Evolutionary conservation across 768 basidiomycete genomes (phyloP).

Genomic region (Rhodotorula sphaerocarpa): DNA sequence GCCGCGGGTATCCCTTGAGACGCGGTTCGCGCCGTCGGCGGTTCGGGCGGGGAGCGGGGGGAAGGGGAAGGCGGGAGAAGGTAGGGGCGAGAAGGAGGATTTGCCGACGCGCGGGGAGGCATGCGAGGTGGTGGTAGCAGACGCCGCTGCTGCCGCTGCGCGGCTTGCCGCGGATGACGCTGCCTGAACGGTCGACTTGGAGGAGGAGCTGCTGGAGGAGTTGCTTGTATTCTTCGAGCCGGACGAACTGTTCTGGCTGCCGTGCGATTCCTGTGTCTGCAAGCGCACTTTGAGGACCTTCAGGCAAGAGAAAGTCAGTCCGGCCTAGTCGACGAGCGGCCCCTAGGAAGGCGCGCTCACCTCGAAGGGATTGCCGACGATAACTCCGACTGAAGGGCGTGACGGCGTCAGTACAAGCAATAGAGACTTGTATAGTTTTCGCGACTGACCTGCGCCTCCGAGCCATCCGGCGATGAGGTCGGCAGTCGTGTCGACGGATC

Average conservation of each 20-base stretch:
- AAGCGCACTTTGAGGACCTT: slow-evolving; percentile 34
- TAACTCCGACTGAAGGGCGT: slow-evolving; percentile 23
- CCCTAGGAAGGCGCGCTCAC: background rate
- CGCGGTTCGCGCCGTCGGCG: background rate
- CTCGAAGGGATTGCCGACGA: slow-evolving; percentile 33
- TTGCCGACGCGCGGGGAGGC: slow-evolving; percentile 23
- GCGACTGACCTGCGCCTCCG: too few species aligned
- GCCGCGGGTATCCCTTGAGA: background rate
- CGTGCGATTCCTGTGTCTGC: slow-evolving; percentile 17
- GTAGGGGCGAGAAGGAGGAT: slow-evolving; percentile 14
- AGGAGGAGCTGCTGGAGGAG: background rate
- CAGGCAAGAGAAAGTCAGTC: background rate
- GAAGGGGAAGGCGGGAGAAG: slow-evolving; percentile 18
- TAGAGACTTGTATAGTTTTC: too few species aligned
- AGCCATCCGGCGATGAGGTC: too few species aligned
- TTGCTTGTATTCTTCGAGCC: too few species aligned
- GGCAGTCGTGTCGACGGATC: too few species aligned
- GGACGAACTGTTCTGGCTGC: too few species aligned
- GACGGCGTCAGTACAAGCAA: too few species aligned
- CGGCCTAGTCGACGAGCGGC: background rate
- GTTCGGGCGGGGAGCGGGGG: background rate
- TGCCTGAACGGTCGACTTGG: slow-evolving; percentile 2
- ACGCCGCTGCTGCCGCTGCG: too few species aligned
- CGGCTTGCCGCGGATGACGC: too few species aligned
- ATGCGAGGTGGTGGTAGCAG: slow-evolving; percentile 11